Conservation (phyloP, 2,329 filamentous ascomycete genomes). For the Ophiostoma populinum region DNA sequence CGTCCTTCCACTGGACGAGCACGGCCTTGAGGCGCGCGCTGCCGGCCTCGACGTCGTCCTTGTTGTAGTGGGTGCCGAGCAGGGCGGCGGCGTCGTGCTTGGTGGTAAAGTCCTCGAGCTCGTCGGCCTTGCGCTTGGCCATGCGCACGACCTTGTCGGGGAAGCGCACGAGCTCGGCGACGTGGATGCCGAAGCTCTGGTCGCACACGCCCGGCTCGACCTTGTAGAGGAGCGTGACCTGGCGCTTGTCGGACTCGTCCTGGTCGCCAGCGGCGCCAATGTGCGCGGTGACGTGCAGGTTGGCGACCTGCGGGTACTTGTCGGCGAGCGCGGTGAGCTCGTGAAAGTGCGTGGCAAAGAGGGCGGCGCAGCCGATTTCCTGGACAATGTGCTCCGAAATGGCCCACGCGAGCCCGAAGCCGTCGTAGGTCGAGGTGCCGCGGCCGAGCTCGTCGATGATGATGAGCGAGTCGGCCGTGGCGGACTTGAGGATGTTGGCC, state of each 20-base stretch:
- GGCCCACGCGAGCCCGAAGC: slow-evolving; percentile 96
- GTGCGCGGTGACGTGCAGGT: slow-evolving; percentile 91
- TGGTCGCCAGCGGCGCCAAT: slow-evolving; percentile 36
- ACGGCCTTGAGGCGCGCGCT: slow-evolving; percentile 72
- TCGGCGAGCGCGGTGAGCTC: slow-evolving; percentile 85
- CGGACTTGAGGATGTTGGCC: slow-evolving; percentile 93
- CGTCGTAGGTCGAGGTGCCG: slow-evolving; percentile 94
- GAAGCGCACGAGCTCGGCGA: slow-evolving; percentile 90
- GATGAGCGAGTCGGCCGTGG: slow-evolving; percentile 86
- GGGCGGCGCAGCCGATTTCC: slow-evolving; percentile 82
- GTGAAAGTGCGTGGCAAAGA: slow-evolving; percentile 98
- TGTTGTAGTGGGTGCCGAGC: slow-evolving; percentile 45
- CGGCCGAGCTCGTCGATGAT: slow-evolving; percentile 97
- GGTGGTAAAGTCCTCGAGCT: slow-evolving; percentile 84
- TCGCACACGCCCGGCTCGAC: slow-evolving; percentile 92
- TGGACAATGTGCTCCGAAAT: slow-evolving; percentile 95
- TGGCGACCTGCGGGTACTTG: slow-evolving; percentile 72
- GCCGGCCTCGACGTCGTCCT: slow-evolving; percentile 78
- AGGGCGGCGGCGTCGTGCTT: slow-evolving; percentile 44
- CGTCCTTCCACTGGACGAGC: slow-evolving; percentile 69
- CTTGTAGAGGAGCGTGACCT: slow-evolving; percentile 93
- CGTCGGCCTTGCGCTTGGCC: slow-evolving; percentile 97
- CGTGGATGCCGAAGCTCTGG: slow-evolving; percentile 95
- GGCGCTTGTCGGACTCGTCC: slow-evolving; percentile 36
- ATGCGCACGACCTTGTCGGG: slow-evolving; percentile 95